A percentile compares a stretch with the other conserved stretches of the same genome.
phyloP scores from a whole-genome alignment of 495 filamentous ascomycete genomes.

The Mytilinidion resinicola region DNA sequence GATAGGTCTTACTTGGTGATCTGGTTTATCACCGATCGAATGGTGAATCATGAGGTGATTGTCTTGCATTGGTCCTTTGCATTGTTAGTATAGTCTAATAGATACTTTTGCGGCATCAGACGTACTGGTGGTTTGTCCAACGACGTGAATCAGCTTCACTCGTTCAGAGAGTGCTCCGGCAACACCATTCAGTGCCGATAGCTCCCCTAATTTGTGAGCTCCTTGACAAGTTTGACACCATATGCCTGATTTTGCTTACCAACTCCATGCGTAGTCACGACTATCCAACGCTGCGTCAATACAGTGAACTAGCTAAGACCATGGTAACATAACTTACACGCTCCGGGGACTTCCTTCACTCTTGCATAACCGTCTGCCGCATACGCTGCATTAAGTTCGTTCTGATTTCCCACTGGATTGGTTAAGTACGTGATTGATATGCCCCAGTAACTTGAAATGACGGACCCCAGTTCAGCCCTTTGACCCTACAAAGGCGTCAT shows the following conservation, averaged over 20 bases:
- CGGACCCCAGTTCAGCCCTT: slow-evolving; percentile 33
- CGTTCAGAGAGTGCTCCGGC: slow-evolving; percentile 35
- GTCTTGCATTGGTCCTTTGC: slow-evolving; percentile 27
- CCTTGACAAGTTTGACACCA: slow-evolving; percentile 1
- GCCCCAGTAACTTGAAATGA: background rate
- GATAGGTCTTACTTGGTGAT: slow-evolving; percentile 21
- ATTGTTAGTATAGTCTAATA: no score
- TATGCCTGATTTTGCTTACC: slow-evolving; percentile 8
- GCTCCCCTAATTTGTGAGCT: slow-evolving; percentile 24
- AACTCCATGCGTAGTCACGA: slow-evolving; percentile 39
- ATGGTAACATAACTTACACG: slow-evolving; percentile 8
- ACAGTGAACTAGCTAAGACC: no score
- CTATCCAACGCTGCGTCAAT: background rate
- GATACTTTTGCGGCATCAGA: no score
- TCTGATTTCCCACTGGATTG: slow-evolving; percentile 34
- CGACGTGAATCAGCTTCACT: slow-evolving; percentile 39
- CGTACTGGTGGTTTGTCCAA: slow-evolving; percentile 34
- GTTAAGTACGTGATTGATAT: background rate
- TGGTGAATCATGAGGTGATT: slow-evolving; percentile 40
- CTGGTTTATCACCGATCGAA: slow-evolving; percentile 31
- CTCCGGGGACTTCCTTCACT: slow-evolving; percentile 31
- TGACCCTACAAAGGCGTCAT: slow-evolving; percentile 15
- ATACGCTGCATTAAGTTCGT: slow-evolving; percentile 38
- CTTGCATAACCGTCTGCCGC: slow-evolving; percentile 39
- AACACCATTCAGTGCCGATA: slow-evolving; percentile 38